Evolutionary conservation across 352 stramenopile species (phyloP), one percentile per base, ranked within the genome.

Genomic region (Globisporangium sylvaticum): DNA sequence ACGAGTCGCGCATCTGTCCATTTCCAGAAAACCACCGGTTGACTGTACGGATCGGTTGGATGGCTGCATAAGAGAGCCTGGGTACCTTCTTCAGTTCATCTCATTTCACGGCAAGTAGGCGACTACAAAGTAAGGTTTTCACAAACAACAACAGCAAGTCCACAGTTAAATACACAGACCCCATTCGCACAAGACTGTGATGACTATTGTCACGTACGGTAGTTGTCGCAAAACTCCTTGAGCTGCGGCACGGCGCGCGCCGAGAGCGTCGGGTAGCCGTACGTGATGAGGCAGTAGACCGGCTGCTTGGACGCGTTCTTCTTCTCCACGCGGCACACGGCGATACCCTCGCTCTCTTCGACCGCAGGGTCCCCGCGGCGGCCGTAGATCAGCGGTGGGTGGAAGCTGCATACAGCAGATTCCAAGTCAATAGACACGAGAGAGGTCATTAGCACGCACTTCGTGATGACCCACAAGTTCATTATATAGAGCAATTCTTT

Each of bases 211-310:
- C 5, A 74, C 77, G 53, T 60, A 88, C 79, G 56, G 14, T 83
- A 66, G 12, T 71, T 84, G 54, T 90, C 78, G 69, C 83, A 92
- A 57, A 94, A 94, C 6, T 89, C 81, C 66, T 91, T 88, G 56
- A 92, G 78, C 65, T 92, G 84, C 34, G 86, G 84, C 48, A 90
- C 84, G 12, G 81, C 84, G 63, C 84, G 83, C 37, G 86, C 83
- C 42, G 86, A 94, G 44, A 92, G 70, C 58, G 84, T 94, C 66
- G 86, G 86, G 65, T 91, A 91, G 48, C 81, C 74, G 74, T 94
- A 94, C 34, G 86, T 94, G 67, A 92, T 91, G 66, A 94, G 80
- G 62, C 75, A 88, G 68, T 76, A 92, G 52, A 94, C 72, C 9
- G 70, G 71, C 59, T 69, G 69, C 46, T 72, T 78, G 56, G 32